Evolutionary conservation across 129 eudicot species (phyloP), one percentile per base, ranked within the genome.

Genomic region (Dittrichia graveolens): DNA sequence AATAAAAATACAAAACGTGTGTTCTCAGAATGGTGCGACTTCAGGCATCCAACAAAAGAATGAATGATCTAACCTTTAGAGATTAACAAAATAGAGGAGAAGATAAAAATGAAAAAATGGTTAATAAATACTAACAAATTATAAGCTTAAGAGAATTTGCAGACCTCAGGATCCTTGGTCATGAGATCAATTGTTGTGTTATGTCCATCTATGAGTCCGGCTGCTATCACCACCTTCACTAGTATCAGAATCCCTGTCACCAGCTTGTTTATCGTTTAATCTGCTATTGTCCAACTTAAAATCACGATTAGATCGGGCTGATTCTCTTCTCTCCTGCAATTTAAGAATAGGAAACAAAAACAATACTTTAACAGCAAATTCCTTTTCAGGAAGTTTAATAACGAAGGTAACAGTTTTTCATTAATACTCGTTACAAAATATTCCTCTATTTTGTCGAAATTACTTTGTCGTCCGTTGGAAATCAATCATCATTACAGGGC

Each of bases 291-390:
- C 89, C 52, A 77, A 82, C 74, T 78, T 82, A 56, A 43, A 40
- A 42, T 83, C 88, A 8, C 72, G 93, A 70, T 75, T 81, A 1
- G 91, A 68, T 14, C 88, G 78, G 0, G 85, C 77, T 24, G 94
- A 69, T 69, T 89, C 94, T 77, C 89, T 81, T 71, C 83, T 85
- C 46, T 92, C 98, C 98, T 92, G 85, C 72, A 80, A 62, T 10
- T 37, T 24, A 38, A 62, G 13, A 3, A 39, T n/a, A 64, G 63
- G 24, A 13, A 77, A n/a, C n/a, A 47, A 7, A 60, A 42, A 6
- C 49, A n/a, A 55, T 4, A 24, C 31, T 13, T 5, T 65, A 65
- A 65, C 11, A n/a, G 9, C 5, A 18, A 3, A 4, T 50, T 69
- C 15, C 35, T 69, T 37, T 69, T 69, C 8, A 5, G 48, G 18